Conservation (phyloP, 768 basidiomycete species). For the Termitomyces sp. region DNA sequence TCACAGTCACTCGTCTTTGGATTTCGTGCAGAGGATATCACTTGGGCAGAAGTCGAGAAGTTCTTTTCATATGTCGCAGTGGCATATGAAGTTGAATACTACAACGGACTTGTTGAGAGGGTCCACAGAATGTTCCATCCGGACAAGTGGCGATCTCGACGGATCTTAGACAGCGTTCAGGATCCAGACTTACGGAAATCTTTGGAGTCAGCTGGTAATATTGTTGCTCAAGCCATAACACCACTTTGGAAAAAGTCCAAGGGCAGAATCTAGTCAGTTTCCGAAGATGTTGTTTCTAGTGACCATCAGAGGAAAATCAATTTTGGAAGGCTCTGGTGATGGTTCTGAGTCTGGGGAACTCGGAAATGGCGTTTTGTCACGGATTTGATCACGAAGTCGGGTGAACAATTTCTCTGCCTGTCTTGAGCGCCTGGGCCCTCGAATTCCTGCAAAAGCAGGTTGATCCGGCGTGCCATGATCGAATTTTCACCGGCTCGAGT, state of each 20-base stretch:
- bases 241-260: constrained; percentile 36
- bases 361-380: neutral
- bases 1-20: neutral
- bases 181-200: constrained; percentile 35
- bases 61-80: constrained; percentile 38
- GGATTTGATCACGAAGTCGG: neutral
- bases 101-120: constrained; percentile 44
- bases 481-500: too few species aligned
- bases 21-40: neutral
- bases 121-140: constrained; percentile 28
- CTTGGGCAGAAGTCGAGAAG: constrained; percentile 49
- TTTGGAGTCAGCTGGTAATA: constrained; percentile 47
- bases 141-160: constrained; percentile 1
- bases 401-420: neutral
- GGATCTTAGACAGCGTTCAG: constrained; percentile 5
- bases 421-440: neutral
- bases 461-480: neutral
- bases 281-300: neutral
- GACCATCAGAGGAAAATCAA: neutral
- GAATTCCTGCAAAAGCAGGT: neutral
- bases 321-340: neutral
- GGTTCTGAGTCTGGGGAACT: neutral
- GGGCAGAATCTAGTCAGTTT: neutral
- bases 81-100: constrained; percentile 35
- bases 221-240: constrained; percentile 53